phyloP scores from a whole-genome alignment of 2,329 filamentous ascomycete species.

The Claviceps spartinae region DNA sequence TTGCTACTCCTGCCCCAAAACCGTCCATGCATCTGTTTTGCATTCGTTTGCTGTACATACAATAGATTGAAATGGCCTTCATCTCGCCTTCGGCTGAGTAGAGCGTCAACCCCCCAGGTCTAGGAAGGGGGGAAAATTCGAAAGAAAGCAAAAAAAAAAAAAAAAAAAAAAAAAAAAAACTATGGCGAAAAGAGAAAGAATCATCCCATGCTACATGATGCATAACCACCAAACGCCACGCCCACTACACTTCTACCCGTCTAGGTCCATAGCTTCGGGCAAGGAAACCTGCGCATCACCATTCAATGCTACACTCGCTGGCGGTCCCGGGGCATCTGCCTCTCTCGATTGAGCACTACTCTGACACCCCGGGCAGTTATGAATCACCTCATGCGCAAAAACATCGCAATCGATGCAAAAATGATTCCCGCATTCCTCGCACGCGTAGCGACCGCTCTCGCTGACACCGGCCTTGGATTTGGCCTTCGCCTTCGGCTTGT shows the following conservation, averaged over 20 bases:
- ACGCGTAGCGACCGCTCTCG: constrained; percentile 80
- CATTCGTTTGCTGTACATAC: no score
- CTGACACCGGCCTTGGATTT: constrained; percentile 49
- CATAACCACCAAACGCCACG: not conserved
- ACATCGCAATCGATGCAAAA: constrained; percentile 98
- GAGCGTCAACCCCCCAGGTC: no score
- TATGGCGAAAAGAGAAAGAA: not conserved
- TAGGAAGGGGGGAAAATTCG: not conserved
- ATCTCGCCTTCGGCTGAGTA: no score
- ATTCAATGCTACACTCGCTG: constrained; percentile 20
- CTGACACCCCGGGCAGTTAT: constrained; percentile 90
- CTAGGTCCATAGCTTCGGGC: constrained; percentile 29
- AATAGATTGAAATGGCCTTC: no score
- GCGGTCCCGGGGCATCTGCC: not conserved
- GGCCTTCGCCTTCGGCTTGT: constrained; percentile 13
- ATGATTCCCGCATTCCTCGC: constrained; percentile 72
- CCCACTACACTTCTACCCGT: not conserved
- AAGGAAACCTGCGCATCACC: constrained; percentile 13
- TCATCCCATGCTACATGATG: no score
- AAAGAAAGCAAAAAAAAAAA: not conserved
- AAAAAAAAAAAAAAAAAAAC: not conserved
- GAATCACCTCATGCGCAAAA: constrained; percentile 83
- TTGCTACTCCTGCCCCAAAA: no score
- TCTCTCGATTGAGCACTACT: constrained; percentile 22
- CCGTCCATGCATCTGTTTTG: no score